Conservation (phyloP, 2,329 filamentous ascomycete species). For the Aspergillus fumigatiaffinis region DNA sequence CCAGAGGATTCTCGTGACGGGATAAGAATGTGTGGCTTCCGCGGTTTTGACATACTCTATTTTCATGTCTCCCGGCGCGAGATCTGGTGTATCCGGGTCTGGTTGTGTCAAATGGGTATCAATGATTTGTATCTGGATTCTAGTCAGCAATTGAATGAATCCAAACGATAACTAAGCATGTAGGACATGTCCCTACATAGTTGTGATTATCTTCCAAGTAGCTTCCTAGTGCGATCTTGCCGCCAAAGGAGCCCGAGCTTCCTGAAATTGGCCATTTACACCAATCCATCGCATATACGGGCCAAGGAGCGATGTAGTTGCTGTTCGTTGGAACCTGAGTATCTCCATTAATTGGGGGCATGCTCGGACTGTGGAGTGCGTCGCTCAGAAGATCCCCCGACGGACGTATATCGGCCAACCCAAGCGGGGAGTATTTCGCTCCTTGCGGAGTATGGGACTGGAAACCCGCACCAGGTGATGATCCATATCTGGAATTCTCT, state of each 20-base stretch:
- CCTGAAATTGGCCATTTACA: constrained; percentile 90
- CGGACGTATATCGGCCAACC: constrained; percentile 85
- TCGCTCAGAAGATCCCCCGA: constrained; percentile 77
- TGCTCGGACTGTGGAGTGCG: constrained; percentile 56
- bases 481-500: constrained; percentile 62
- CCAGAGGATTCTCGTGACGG: constrained; percentile 92
- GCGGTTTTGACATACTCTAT: constrained; percentile 91
- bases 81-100: constrained; percentile 64
- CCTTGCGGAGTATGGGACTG: constrained; percentile 51
- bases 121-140: constrained; percentile 83
- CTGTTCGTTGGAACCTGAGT: constrained; percentile 67
- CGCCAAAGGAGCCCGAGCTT: constrained; percentile 60
- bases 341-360: constrained; percentile 63
- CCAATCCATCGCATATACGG: constrained; percentile 96
- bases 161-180: background rate
- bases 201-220: constrained; percentile 98
- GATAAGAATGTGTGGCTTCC: constrained; percentile 96
- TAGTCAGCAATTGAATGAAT: constrained; percentile 14
- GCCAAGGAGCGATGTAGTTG: constrained; percentile 92
- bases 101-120: constrained; percentile 76
- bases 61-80: constrained; percentile 58
- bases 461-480: constrained; percentile 42
- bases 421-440: constrained; percentile 79
- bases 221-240: constrained; percentile 91
- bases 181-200: constrained; percentile 61